Evolutionary conservation across 2,329 filamentous ascomycete genomes (phyloP), one percentile per base, ranked within the genome.

Genomic region (Fusarium algeriense): DNA sequence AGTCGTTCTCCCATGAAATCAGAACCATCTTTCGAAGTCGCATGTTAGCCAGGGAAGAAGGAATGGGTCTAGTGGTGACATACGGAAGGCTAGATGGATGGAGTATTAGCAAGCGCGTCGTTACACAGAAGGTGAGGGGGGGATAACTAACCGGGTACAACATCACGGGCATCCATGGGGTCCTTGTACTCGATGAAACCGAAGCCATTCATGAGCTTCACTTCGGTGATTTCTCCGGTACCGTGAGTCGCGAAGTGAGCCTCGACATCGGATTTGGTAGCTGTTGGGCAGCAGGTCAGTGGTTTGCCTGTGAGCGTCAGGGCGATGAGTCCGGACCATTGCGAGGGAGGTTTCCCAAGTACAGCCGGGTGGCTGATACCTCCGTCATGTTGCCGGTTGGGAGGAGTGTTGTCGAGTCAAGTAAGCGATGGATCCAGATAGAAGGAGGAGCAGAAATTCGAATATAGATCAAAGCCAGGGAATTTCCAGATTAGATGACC

Each of bases 101-200:
- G 20, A 23, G 30, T 10, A 69, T 79, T 60, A 79, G 75, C 60
- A 73, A 61, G 28, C 55, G 54, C 30, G 20, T 28, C 13, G 26
- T 15, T 30, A 43, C 17, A 56, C 74, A 77, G 78, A 68, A 62
- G 64, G 26, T 26, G n/a, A 44, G 19, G 26, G 30, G 30, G 37
- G 15, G 30, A 56, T 40, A 56, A 80, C 91, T 86, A 89, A 98
- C 96, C 95, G 83, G 96, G 96, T 79, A 99, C 96, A 73, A 99
- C 95, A 85, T 99, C 96, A 80, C 95, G 93, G 76, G 96, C 96
- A 85, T 99, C 96, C 92, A 98, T 93, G 64, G 94, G 91, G 85
- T 98, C 96, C 84, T 98, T 97, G 84, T 98, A 99, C 84, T 99
- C 96, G 81, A 99, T 97, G 87, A 99, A 99, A 81, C 96, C 96